phyloP scores from a whole-genome alignment of 805 yeast genomes.

The Citeromyces nyonsensis region DNA sequence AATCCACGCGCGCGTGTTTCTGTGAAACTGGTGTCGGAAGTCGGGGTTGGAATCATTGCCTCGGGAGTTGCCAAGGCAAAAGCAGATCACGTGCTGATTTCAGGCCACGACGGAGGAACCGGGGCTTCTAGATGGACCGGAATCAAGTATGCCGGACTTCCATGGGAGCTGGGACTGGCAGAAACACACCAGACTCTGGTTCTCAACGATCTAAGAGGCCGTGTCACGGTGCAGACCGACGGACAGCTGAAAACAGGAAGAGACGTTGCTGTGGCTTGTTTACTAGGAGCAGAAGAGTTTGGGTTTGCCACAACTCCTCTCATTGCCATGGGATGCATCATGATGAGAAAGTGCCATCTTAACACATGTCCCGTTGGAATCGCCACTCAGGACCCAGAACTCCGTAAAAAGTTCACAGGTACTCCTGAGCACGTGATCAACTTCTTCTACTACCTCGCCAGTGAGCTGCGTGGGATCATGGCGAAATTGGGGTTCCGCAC shows the following conservation, averaged over 20 bases:
- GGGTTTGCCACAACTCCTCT: constrained; percentile 96
- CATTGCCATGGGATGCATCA: constrained; percentile 94
- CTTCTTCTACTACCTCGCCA: constrained; percentile 89
- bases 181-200: constrained; percentile 97
- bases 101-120: constrained; percentile 99
- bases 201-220: constrained; percentile 87
- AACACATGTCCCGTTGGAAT: constrained; percentile 97
- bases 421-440: constrained; percentile 97
- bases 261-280: constrained; percentile 90
- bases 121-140: constrained; percentile 99
- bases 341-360: constrained; percentile 90
- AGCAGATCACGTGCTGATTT: constrained; percentile 88
- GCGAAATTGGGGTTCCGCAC: constrained; percentile 92
- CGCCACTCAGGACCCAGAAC: constrained; percentile 94
- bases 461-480: constrained; percentile 86
- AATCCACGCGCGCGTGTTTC: constrained; percentile 96
- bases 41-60: constrained; percentile 97
- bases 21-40: constrained; percentile 92
- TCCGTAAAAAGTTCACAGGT: constrained; percentile 85
- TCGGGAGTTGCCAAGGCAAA: constrained; percentile 99
- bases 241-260: constrained; percentile 96
- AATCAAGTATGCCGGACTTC: constrained; percentile 92
- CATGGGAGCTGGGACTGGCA: constrained; percentile 97
- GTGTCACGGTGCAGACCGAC: constrained; percentile 94
- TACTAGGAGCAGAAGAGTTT: constrained; percentile 97